Base-by-base conservation (phyloP, 1,284 basidiomycete genomes). In the Pseudozyma thailandica region DNA sequence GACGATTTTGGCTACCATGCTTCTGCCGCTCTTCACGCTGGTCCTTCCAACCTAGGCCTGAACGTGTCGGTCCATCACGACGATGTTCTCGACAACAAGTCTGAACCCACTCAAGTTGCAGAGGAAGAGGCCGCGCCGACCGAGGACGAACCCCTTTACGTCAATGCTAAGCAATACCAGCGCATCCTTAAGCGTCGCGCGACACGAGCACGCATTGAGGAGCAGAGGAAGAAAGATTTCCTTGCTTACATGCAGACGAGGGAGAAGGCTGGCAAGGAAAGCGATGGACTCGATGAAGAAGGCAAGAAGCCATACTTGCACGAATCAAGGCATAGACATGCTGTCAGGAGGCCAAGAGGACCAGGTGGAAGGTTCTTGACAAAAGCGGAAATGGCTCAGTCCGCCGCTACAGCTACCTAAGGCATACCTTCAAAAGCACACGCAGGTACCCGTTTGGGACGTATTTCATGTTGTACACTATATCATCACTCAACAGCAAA, bases 261-360 rank as follows among this genome's bases (percentile, higher is more conserved):
- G 42, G 69, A 79, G 23, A 56, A 69, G 45, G 65, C 59, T 9
- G 56, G 50, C 50, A 63, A 65, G 50, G 54, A 62, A 9, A 66
- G 72, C 18, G 56, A 69, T 16, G 52, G 45, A 13, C 56, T 76
- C 31, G 74, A 78, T 33, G 74, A 78, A 38, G 77, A 78, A n/a
- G 58, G 66, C 30, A 76, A 69, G 46, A 80, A 97, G 93, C 94
- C 94, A 1, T 98, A 97, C 85, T 89, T 97, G 25, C 94, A 98
- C 78, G 94, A 98, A 83, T 95, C 93, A 23, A 89, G 95, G 43
- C 95, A 98, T 86, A 93, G 94, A 74, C 96, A 98, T 84, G 95
- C 95, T 15, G 96, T 98, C 90, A 90, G 94, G 41, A 89, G 95
- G 31, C 95, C 95, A 15, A 88, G 96, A 66, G 95, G 95, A 1